phyloP scores from a whole-genome alignment of 2,329 filamentous ascomycete species.

The Colletotrichum agaves region DNA sequence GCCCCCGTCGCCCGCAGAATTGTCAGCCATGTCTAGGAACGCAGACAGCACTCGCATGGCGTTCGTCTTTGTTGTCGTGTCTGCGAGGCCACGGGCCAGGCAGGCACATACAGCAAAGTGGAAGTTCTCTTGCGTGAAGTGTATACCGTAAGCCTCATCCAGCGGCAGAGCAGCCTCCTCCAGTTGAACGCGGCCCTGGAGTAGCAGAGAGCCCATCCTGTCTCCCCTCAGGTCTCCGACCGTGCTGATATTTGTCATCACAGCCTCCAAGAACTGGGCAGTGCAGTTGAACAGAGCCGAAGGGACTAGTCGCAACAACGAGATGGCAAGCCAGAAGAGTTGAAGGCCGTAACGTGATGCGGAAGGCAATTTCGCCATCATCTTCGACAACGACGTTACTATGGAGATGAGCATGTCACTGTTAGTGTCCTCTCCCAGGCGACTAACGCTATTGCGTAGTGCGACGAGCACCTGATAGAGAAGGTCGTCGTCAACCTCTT shows the following conservation, averaged over 20 bases:
- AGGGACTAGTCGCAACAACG: constrained; percentile 72
- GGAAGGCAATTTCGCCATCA: constrained; percentile 75
- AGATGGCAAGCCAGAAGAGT: constrained; percentile 77
- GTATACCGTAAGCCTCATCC: constrained; percentile 73
- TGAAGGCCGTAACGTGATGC: constrained; percentile 75
- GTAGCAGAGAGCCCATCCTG: constrained; percentile 67
- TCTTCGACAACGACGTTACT: constrained; percentile 73
- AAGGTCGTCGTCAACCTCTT: constrained; percentile 77
- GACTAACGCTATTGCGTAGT: constrained; percentile 71
- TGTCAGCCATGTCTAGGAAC: constrained; percentile 66
- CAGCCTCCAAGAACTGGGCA: constrained; percentile 72
- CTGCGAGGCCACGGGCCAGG: constrained; percentile 71
- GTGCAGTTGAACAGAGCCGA: constrained; percentile 72
- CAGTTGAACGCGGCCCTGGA: constrained; percentile 69
- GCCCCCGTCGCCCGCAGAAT: constrained; percentile 39
- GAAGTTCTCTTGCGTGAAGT: constrained; percentile 72
- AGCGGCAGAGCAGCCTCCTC: constrained; percentile 71
- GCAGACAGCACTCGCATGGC: constrained; percentile 70
- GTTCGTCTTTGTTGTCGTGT: constrained; percentile 67
- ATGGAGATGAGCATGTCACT: constrained; percentile 77
- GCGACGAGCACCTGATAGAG: constrained; percentile 78
- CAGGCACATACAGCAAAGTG: constrained; percentile 75
- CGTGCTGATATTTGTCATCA: constrained; percentile 71
- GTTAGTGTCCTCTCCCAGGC: constrained; percentile 72
- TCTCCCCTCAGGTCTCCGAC: constrained; percentile 68